Evolutionary conservation across 495 filamentous ascomycete species (phyloP).

Genomic region (Penicillium riverlandense): DNA sequence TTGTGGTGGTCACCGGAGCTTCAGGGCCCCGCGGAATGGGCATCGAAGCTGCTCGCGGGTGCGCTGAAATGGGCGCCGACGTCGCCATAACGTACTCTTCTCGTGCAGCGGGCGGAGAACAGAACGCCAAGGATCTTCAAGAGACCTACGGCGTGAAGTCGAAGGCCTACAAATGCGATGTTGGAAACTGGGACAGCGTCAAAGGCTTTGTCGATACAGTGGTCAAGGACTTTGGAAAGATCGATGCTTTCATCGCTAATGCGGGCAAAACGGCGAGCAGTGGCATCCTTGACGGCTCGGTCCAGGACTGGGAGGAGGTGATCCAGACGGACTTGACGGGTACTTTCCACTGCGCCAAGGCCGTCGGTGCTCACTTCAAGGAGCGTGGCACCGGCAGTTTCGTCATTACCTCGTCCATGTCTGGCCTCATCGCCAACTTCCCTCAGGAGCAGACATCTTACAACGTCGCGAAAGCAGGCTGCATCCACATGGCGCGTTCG

Average conservation of each 20-base stretch:
- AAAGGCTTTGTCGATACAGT: constrained; percentile 42
- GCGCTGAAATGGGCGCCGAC: constrained; percentile 66
- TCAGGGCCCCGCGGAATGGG: constrained; percentile 65
- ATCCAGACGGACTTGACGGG: constrained; percentile 58
- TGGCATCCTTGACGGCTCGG: constrained; percentile 56
- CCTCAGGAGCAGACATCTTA: constrained; percentile 77
- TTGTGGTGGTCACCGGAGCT: constrained; percentile 64
- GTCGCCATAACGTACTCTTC: constrained; percentile 62
- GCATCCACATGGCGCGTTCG: constrained; percentile 47
- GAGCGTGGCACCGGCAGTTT: constrained; percentile 52
- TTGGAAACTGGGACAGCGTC: constrained; percentile 46
- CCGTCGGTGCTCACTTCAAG: constrained; percentile 57
- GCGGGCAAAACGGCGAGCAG: constrained; percentile 57
- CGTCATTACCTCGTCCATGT: constrained; percentile 61
- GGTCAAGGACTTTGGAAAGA: constrained; percentile 56
- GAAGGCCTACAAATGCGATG: constrained; percentile 57
- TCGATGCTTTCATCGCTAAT: constrained; percentile 63
- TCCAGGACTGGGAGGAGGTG: constrained; percentile 61
- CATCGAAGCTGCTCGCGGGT: constrained; percentile 65
- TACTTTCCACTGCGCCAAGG: constrained; percentile 63
- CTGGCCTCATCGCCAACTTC: constrained; percentile 69
- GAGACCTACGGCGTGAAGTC: constrained; percentile 57
- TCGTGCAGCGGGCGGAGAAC: constrained; percentile 51
- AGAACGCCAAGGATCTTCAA: constrained; percentile 54
- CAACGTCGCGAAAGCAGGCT: constrained; percentile 68